Conservation (phyloP, 1,284 basidiomycete species). For the Sphagnurus paluster region DNA sequence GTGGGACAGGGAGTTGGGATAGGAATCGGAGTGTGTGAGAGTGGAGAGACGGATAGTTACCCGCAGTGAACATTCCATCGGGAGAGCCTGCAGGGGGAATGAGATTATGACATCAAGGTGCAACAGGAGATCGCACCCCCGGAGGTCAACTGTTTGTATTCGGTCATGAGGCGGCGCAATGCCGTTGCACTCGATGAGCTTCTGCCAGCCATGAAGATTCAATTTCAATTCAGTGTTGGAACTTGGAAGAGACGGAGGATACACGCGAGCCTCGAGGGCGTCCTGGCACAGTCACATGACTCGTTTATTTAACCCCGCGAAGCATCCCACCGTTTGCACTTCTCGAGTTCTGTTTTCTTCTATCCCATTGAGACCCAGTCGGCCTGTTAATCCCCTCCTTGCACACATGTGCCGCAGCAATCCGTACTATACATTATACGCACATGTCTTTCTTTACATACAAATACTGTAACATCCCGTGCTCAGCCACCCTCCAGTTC, state of each 20-base stretch:
- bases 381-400: background rate
- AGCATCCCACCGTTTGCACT: too few relatives aligned
- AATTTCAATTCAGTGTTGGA: constrained; percentile 3
- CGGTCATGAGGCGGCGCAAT: constrained; percentile 84
- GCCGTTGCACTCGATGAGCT: constrained; percentile 61
- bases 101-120: constrained; percentile 6
- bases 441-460: background rate
- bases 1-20: constrained; percentile 17
- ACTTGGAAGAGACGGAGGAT: constrained; percentile 5
- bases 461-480: background rate
- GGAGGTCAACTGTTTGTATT: constrained; percentile 84
- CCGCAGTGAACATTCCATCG: constrained; percentile 93
- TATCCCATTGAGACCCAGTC: constrained; percentile 1
- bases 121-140: constrained; percentile 36
- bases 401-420: constrained; percentile 1
- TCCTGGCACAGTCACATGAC: background rate
- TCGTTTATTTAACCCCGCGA: too few relatives aligned
- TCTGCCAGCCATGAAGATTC: constrained; percentile 38
- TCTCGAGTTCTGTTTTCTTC: too few relatives aligned
- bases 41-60: constrained; percentile 34
- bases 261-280: background rate
- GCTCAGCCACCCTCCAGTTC: background rate
- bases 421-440: background rate
- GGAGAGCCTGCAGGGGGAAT: constrained; percentile 63
- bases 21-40: constrained; percentile 11